These are phyloP conservation scores for Phytophthora fragariae DNA, from an alignment of 352 stramenopile genomes.

Conservation along the genomic window DNA sequence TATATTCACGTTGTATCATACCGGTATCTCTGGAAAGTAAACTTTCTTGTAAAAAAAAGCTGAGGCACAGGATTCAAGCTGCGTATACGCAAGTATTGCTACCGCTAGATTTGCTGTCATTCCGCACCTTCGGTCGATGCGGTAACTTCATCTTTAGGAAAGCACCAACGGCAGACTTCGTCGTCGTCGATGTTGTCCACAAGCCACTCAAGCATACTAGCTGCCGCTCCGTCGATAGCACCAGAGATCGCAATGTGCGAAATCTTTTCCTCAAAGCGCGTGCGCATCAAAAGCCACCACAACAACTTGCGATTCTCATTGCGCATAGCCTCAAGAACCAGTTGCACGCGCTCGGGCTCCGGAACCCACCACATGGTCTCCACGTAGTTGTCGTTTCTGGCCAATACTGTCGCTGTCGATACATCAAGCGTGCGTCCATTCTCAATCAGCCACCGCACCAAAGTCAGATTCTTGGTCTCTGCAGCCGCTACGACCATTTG, in stretches of 20 bases:
- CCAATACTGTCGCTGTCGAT: not conserved
- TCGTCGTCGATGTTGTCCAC: not conserved
- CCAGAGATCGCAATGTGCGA: not conserved
- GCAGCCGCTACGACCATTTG: not conserved
- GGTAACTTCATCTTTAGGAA: not conserved
- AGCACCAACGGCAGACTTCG: not conserved
- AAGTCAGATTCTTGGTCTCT: not conserved
- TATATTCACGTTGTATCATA: no score
- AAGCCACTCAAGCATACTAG: not conserved
- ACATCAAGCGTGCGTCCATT: not conserved
- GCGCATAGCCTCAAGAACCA: not conserved
- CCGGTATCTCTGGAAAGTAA: no score
- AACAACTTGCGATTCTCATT: not conserved
- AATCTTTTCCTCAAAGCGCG: not conserved
- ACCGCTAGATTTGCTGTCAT: no score
- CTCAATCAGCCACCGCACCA: slow-evolving; percentile 2
- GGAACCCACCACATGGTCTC: not conserved
- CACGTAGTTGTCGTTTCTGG: not conserved
- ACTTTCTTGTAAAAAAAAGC: no score
- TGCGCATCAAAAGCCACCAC: not conserved
- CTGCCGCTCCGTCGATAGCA: not conserved
- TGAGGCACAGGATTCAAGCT: no score
- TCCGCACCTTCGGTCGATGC: no score
- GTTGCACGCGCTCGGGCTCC: not conserved
- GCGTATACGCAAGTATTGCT: no score